A percentile compares a stretch with the other conserved stretches of the same genome.
Evolutionary conservation across 768 basidiomycete species (phyloP).

Genomic region (Tephrocybe sp.): DNA sequence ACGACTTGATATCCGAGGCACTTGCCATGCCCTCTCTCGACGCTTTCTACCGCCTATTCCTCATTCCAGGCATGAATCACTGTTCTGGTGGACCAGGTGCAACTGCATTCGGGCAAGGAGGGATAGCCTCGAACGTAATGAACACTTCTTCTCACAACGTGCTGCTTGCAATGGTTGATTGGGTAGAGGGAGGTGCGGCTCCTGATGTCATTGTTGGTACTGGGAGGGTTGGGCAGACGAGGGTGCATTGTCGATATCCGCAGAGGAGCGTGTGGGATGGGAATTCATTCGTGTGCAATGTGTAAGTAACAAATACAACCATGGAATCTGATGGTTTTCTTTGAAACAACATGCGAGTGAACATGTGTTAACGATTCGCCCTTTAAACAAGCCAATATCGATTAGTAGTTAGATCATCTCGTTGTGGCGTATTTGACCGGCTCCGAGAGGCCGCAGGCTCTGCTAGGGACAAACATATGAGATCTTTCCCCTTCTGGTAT

Average conservation of each 20-base stretch:
- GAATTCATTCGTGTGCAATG: not conserved
- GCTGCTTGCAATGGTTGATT: slow-evolving; percentile 10
- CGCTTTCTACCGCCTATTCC: slow-evolving; percentile 13
- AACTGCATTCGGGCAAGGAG: slow-evolving; percentile 10
- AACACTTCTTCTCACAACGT: slow-evolving; percentile 11
- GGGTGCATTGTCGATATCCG: slow-evolving; percentile 12
- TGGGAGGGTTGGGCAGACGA: not conserved
- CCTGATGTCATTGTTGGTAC: slow-evolving; percentile 11
- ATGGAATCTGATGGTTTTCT: too few species aligned
- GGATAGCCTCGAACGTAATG: slow-evolving; percentile 1
- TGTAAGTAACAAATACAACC: too few species aligned
- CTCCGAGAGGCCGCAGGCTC: slow-evolving; percentile 27
- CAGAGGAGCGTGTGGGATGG: slow-evolving; percentile 10
- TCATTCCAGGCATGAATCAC: slow-evolving; percentile 14
- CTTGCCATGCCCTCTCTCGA: slow-evolving; percentile 10
- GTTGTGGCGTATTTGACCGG: slow-evolving; percentile 15
- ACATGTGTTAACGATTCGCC: too few species aligned
- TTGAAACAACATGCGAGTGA: too few species aligned
- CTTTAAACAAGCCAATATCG: slow-evolving; percentile 17
- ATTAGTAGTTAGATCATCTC: slow-evolving; percentile 26
- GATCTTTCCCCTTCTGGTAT: not conserved
- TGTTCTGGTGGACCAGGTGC: slow-evolving; percentile 13
- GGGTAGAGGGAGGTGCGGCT: slow-evolving; percentile 13
- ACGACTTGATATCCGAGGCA: slow-evolving; percentile 8
- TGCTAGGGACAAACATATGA: slow-evolving; percentile 18